These are phyloP conservation scores for Dichotomocladium elegans DNA, from an alignment of 371 early-diverging fungal genomes.

Conservation along the genomic window DNA sequence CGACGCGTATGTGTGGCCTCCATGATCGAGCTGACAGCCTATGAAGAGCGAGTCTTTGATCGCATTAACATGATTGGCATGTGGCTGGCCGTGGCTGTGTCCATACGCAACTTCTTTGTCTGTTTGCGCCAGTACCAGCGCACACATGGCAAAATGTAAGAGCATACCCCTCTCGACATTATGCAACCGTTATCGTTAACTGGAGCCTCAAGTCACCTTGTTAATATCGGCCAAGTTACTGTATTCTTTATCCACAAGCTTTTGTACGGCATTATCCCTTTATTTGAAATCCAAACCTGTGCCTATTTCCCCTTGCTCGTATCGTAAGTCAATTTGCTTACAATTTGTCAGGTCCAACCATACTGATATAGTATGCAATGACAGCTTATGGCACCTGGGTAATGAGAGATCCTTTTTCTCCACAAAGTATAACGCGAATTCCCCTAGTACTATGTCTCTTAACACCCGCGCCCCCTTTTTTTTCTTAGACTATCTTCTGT, in stretches of 20 bases:
- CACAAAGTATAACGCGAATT: not conserved
- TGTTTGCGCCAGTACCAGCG: conserved; percentile 37
- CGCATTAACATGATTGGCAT: conserved; percentile 42
- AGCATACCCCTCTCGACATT: no score
- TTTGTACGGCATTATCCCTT: conserved; percentile 35
- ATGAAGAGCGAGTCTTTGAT: conserved; percentile 35
- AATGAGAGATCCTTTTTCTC: conserved; percentile 4
- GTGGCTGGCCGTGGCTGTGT: conserved; percentile 36
- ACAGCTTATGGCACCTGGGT: conserved; percentile 33
- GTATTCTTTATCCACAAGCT: conserved; percentile 31
- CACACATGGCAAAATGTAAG: conserved; percentile 41
- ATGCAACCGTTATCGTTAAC: not conserved
- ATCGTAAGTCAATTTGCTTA: conserved; percentile 27
- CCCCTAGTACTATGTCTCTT: not conserved
- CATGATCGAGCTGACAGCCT: conserved; percentile 33
- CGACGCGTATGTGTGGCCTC: no score
- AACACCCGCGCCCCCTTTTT: not conserved
- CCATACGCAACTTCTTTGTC: conserved; percentile 34
- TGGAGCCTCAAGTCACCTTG: conserved; percentile 25
- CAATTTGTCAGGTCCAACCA: not conserved
- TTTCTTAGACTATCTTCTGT: conserved; percentile 5
- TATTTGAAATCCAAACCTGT: conserved; percentile 40
- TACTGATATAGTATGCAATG: not conserved
- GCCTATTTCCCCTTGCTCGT: conserved; percentile 41
- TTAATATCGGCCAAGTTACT: conserved; percentile 36